Evolutionary conservation across 2,329 filamentous ascomycete species (phyloP), one percentile per base, ranked within the genome.

Genomic region (Xylaria sp.): DNA sequence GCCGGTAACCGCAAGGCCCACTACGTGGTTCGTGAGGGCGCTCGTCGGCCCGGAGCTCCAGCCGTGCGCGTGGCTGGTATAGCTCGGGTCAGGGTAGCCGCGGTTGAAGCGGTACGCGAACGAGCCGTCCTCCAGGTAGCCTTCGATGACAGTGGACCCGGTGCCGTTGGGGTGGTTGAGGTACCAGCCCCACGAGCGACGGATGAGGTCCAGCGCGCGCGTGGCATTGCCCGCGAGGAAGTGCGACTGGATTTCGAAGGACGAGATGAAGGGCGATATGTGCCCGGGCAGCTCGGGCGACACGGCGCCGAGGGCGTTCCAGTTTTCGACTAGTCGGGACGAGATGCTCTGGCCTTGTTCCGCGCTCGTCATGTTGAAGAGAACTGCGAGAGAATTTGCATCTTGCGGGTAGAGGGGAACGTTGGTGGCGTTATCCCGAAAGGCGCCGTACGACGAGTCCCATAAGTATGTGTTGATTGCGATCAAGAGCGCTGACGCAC

Each of bases 181-280:
- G 72, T 89, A 89, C 86, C 86, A 89, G 6, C 88, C 88, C 88
- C 88, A 90, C 52, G 81, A 82, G 9, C 80, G 79, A 4, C 87
- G 84, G 48, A 90, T 85, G 20, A 90, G 82, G 10, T 86, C 81
- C 0, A 90, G 78, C 0, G 88, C 87, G 37, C 87, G 84, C 6
- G 78, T 74, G 1, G 87, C 76, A 66, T 84, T 80, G 0, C 83
- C 81, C 0, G 83, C 83, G 1, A 80, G 76, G 9, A 89, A 80
- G 72, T 90, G 88, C 0, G 83, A 87, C 74, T 87, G 85, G 23
- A 90, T 81, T 74, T 91, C 88, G 73, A 89, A 86, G n/a, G 84
- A 86, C 8, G 85, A 85, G 61, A 88, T 85, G 76, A 89, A 90
- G 0, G 87, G 86, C 1, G 85, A 86, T 46, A 90, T 82, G 70